Evolutionary conservation across 2,329 filamentous ascomycete genomes (phyloP).

Genomic region (Aspergillus sergii): DNA sequence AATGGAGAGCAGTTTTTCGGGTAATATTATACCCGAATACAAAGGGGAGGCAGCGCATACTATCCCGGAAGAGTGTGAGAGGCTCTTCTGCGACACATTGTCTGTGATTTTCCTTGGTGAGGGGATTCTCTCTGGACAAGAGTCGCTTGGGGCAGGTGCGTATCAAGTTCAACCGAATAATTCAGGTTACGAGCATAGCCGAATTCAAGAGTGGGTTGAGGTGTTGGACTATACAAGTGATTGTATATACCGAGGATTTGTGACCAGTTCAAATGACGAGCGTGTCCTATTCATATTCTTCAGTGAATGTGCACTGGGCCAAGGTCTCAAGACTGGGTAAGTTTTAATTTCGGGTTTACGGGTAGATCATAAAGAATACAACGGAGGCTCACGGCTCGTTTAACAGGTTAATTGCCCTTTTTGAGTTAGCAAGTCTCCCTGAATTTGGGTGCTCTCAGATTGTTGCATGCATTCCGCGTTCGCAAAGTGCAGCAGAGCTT

Average conservation of each 20-base stretch:
- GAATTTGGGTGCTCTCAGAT: conserved; percentile 73
- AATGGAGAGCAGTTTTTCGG: conserved; percentile 54
- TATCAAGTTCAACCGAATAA: conserved; percentile 39
- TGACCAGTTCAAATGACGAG: conserved; percentile 69
- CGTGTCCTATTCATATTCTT: conserved; percentile 88
- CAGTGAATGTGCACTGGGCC: conserved; percentile 69
- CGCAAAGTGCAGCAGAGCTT: conserved; percentile 62
- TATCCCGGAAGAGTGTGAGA: conserved; percentile 99
- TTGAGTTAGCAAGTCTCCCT: conserved; percentile 79
- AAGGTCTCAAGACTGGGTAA: conserved; percentile 86
- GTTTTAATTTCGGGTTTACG: conserved; percentile 36
- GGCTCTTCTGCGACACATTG: conserved; percentile 98
- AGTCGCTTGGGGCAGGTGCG: conserved; percentile 87
- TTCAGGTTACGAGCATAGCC: conserved; percentile 24
- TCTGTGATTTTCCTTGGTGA: conserved; percentile 94
- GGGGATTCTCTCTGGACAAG: conserved; percentile 74
- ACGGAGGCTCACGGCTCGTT: not conserved
- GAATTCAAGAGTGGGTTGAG: conserved; percentile 41
- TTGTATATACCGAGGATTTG: conserved; percentile 82
- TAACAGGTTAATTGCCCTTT: conserved; percentile 78
- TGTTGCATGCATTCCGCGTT: conserved; percentile 78
- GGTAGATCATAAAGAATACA: too few species aligned
- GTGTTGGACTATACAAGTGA: conserved; percentile 77
- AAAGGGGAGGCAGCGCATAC: conserved; percentile 90
- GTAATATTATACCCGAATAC: conserved; percentile 42